Percentiles rank a stretch among this genome's conserved stretches.
Evolutionary conservation across 495 filamentous ascomycete genomes (phyloP).

Genomic region (Penicillium desertorum): DNA sequence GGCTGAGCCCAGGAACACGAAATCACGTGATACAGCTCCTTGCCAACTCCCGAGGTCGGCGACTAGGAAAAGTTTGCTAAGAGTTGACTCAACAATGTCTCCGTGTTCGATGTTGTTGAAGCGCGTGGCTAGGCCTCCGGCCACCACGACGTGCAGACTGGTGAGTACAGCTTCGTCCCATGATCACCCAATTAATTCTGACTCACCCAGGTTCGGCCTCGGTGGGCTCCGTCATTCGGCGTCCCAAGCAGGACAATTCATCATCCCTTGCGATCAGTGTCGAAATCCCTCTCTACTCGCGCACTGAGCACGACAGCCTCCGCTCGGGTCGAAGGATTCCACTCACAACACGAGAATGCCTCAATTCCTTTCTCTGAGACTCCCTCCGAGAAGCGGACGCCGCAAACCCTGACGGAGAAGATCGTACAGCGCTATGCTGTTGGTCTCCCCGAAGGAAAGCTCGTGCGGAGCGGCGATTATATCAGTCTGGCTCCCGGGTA

Average conservation of each 20-base stretch:
- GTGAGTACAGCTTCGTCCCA: not conserved
- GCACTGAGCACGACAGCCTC: not conserved
- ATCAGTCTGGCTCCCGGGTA: constrained; percentile 71
- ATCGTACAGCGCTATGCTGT: constrained; percentile 80
- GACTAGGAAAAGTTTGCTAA: constrained; percentile 4
- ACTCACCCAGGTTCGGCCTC: constrained; percentile 2
- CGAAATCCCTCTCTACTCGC: not conserved
- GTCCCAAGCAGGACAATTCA: constrained; percentile 1
- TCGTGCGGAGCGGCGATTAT: constrained; percentile 76
- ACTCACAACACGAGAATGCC: constrained; percentile 4
- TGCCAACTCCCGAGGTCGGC: constrained; percentile 1
- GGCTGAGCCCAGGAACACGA: not conserved
- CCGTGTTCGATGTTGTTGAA: constrained; percentile 6
- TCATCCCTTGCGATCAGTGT: constrained; percentile 2
- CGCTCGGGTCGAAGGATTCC: not conserved
- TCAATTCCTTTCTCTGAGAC: constrained; percentile 1
- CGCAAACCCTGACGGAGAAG: constrained; percentile 87
- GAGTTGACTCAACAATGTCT: constrained; percentile 8
- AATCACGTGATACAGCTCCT: not conserved
- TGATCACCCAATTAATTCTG: not conserved
- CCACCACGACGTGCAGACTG: not conserved
- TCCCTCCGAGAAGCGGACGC: not conserved
- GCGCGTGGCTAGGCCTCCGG: constrained; percentile 1
- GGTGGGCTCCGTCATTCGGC: constrained; percentile 3
- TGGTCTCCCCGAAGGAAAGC: constrained; percentile 69